phyloP scores from a whole-genome alignment of 2,329 filamentous ascomycete species.

The Magnaporthiopsis rhizophila region DNA sequence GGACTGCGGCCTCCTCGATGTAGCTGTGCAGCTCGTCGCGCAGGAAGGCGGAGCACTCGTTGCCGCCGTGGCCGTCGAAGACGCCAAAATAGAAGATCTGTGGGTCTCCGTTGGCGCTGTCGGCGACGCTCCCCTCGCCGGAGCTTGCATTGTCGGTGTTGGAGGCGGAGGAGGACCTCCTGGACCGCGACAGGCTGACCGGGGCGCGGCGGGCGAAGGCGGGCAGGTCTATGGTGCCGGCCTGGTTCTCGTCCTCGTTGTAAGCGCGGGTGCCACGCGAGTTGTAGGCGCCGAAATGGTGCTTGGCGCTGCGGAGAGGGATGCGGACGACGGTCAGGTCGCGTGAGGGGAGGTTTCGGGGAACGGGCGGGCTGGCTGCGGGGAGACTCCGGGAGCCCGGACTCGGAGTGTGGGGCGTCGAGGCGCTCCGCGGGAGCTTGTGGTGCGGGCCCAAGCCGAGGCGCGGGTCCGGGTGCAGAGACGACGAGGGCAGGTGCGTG shows the following conservation, averaged over 20 bases:
- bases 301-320: conserved; percentile 85
- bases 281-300: conserved; percentile 80
- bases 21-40: conserved; percentile 80
- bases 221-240: conserved; percentile 84
- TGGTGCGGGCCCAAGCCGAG: conserved; percentile 60
- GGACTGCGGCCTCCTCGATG: conserved; percentile 69
- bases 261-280: conserved; percentile 76
- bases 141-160: conserved; percentile 40
- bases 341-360: conserved; percentile 48
- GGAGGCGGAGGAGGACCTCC: conserved; percentile 12
- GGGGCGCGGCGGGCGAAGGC: conserved; percentile 84
- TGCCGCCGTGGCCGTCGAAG: conserved; percentile 92
- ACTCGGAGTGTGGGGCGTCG: conserved; percentile 62
- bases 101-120: conserved; percentile 71
- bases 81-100: conserved; percentile 97
- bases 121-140: conserved; percentile 60
- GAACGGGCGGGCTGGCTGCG: conserved; percentile 41
- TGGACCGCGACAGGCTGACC: conserved; percentile 43
- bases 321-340: conserved; percentile 94
- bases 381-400: conserved; percentile 48
- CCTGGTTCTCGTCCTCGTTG: conserved; percentile 92
- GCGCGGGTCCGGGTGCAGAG: conserved; percentile 78
- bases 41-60: conserved; percentile 80
- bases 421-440: conserved; percentile 78
- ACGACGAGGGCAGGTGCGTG: conserved; percentile 88